phyloP scores from a whole-genome alignment of 2,329 filamentous ascomycete genomes.

The Hypoxylon sp. region DNA sequence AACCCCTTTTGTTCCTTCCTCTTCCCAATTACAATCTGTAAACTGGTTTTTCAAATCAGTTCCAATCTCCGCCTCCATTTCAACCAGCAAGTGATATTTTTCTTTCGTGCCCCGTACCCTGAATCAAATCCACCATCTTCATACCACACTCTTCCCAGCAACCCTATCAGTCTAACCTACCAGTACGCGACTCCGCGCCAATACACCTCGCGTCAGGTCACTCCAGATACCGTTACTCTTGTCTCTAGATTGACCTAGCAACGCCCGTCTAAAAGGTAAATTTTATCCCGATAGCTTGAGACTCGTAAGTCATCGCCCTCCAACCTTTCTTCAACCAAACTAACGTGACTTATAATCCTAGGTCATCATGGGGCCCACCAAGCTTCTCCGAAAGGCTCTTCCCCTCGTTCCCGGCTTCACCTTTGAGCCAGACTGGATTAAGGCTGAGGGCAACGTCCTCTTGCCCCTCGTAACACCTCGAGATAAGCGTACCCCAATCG shows the following conservation, averaged over 20 bases:
- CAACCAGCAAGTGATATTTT: neutral
- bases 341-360: neutral
- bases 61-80: neutral
- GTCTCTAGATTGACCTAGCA: neutral
- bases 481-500: neutral
- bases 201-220: neutral
- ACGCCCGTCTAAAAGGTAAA: neutral
- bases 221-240: neutral
- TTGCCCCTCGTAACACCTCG: conserved; percentile 1
- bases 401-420: conserved; percentile 12
- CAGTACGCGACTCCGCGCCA: neutral
- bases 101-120: neutral
- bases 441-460: conserved; percentile 8
- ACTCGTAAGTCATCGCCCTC: neutral
- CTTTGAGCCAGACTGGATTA: conserved; percentile 18
- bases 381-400: conserved; percentile 4
- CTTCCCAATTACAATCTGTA: neutral
- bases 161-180: neutral
- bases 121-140: neutral
- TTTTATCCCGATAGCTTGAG: neutral
- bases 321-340: neutral
- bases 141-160: neutral
- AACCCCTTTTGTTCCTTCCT: neutral
- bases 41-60: neutral
- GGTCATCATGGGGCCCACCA: neutral